These are phyloP conservation scores for Mesostigma viride DNA, from an alignment of 139 green algal genomes.

Conservation along the genomic window DNA sequence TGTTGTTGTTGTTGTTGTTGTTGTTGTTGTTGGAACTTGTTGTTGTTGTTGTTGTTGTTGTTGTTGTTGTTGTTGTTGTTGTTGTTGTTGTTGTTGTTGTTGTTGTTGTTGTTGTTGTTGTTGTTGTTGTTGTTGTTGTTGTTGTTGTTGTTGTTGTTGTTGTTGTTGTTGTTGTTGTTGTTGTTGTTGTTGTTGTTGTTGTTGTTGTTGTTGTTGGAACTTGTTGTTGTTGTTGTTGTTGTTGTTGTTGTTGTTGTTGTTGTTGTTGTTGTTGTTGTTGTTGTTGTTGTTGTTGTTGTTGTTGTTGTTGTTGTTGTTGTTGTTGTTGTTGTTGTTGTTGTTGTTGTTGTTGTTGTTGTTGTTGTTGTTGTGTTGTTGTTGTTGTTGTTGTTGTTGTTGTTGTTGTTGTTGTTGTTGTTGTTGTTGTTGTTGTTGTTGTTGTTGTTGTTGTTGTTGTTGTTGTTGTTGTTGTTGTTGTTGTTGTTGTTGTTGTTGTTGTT, in stretches of 20 bases:
- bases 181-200: not conserved
- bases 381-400: too few species aligned
- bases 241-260: not conserved
- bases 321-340: too few species aligned
- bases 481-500: too few species aligned
- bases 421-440: too few species aligned
- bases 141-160: not conserved
- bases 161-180: not conserved
- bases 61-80: not conserved
- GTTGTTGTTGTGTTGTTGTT: too few species aligned
- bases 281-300: not conserved
- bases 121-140: not conserved
- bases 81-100: not conserved
- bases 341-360: too few species aligned
- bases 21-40: too few species aligned
- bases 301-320: too few species aligned
- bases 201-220: too few species aligned
- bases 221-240: not conserved
- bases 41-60: not conserved
- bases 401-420: too few species aligned
- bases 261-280: not conserved
- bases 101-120: not conserved
- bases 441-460: too few species aligned
- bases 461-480: too few species aligned
- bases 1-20: not conserved